These are phyloP conservation scores for Ampelocalamus luodianensis DNA, from an alignment of 176 grass and related monocot species.

Conservation along the genomic window DNA sequence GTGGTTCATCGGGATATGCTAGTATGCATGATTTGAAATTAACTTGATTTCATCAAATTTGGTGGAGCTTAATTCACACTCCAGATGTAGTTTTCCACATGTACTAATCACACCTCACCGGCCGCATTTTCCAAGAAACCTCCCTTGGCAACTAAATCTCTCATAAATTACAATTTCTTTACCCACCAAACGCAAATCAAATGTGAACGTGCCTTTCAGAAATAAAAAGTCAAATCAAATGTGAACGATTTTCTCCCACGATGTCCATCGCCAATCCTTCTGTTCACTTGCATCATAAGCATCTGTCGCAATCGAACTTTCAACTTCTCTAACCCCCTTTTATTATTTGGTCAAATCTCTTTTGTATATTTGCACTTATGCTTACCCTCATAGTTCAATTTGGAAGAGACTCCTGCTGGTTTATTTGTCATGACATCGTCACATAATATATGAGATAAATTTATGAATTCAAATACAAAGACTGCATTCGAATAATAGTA, in stretches of 20 bases:
- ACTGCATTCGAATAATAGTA: background rate
- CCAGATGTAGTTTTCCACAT: background rate
- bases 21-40: background rate
- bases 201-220: background rate
- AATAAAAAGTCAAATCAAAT: background rate
- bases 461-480: background rate
- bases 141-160: background rate
- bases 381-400: background rate
- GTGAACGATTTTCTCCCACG: conserved; percentile 1
- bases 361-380: background rate
- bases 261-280: background rate
- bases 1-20: background rate
- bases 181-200: conserved; percentile 4
- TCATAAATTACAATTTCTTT: background rate
- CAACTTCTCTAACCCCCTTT: background rate
- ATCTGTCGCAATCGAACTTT: conserved; percentile 16
- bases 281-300: conserved; percentile 18
- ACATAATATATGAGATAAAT: background rate
- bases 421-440: background rate
- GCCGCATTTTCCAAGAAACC: background rate
- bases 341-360: conserved; percentile 16
- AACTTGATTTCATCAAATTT: background rate
- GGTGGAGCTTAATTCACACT: background rate
- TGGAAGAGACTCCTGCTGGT: background rate
- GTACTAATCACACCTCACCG: background rate